These are phyloP conservation scores for Salvia miltiorrhiza DNA, from an alignment of 257 asterid genomes.

Conservation along the genomic window DNA sequence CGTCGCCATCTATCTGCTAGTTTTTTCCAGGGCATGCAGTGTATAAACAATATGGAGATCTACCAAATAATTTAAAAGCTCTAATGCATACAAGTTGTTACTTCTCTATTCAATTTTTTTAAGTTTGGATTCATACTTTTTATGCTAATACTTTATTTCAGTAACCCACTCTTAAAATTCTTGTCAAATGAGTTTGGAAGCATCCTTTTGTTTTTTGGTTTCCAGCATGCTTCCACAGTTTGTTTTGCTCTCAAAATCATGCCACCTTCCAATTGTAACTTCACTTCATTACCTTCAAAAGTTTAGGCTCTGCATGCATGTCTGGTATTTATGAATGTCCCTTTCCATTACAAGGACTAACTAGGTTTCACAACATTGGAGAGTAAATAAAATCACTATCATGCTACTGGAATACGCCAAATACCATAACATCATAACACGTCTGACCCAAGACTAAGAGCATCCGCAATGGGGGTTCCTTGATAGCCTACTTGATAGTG, in stretches of 20 bases:
- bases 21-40: not conserved
- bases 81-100: not conserved
- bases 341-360: not conserved
- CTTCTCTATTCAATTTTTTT: not conserved
- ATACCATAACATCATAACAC: not conserved
- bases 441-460: no score
- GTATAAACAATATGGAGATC: not conserved
- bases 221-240: not conserved
- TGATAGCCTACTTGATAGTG: no score
- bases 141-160: not conserved
- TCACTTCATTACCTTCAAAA: not conserved
- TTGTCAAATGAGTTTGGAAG: not conserved
- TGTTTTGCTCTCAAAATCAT: not conserved
- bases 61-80: not conserved
- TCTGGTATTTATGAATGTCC: not conserved
- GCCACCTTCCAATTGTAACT: not conserved
- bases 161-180: not conserved
- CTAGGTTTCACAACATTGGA: not conserved
- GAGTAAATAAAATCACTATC: not conserved
- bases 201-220: not conserved
- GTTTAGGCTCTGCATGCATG: not conserved
- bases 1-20: conserved; percentile 4
- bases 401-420: not conserved
- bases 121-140: not conserved
- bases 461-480: no score